phyloP scores from a whole-genome alignment of 768 basidiomycete species.

The Mrakia frigida region DNA sequence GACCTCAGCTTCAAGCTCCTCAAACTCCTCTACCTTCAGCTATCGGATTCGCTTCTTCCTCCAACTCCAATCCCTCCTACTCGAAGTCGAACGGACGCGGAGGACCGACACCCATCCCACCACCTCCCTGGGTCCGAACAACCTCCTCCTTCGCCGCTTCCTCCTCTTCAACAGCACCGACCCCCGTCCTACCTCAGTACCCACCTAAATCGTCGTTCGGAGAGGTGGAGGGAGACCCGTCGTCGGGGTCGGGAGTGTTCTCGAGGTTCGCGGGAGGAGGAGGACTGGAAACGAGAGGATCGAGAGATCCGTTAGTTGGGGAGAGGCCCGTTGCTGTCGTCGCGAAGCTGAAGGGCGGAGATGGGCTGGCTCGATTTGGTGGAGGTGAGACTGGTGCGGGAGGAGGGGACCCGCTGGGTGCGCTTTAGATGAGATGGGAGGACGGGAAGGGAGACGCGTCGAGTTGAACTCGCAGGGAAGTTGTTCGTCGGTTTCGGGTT shows the following conservation, averaged over 20 bases:
- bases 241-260: not conserved
- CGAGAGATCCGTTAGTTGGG: not conserved
- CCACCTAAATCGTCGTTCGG: not conserved
- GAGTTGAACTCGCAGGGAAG: too few species aligned
- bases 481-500: too few species aligned
- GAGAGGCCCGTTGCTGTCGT: not conserved
- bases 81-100: not conserved
- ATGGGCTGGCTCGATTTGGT: not conserved
- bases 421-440: not conserved
- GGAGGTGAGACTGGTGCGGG: not conserved
- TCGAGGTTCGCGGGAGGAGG: slow-evolving; percentile 1
- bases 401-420: not conserved
- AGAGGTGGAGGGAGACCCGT: not conserved
- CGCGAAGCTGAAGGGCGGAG: not conserved
- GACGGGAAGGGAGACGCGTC: not conserved
- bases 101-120: not conserved
- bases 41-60: not conserved
- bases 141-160: not conserved
- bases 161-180: not conserved
- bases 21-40: not conserved
- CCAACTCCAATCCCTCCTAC: not conserved
- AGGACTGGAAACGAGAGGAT: not conserved
- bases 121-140: slow-evolving; percentile 3
- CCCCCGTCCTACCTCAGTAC: not conserved
- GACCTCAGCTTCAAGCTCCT: not conserved